These are phyloP conservation scores for Ascocoryne sarcoides DNA, from an alignment of 2,329 filamentous ascomycete genomes.

Conservation along the genomic window DNA sequence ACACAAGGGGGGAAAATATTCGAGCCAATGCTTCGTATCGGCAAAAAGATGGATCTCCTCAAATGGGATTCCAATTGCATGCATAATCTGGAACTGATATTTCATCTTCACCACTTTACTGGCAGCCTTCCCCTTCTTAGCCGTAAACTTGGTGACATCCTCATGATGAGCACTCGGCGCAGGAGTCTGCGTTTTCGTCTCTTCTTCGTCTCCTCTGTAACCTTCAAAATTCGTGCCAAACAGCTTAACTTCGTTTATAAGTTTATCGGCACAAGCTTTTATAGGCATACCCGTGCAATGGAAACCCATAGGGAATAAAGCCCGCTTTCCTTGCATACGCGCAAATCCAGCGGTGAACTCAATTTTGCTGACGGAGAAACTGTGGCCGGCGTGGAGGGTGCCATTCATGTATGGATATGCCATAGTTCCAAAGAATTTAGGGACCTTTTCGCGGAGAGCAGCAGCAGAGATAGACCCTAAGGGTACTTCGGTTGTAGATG, in stretches of 20 bases:
- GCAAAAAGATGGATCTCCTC: slow-evolving; percentile 91
- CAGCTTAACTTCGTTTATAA: slow-evolving; percentile 77
- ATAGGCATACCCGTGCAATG: slow-evolving; percentile 98
- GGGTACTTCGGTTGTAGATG: slow-evolving; percentile 67
- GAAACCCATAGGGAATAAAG: slow-evolving; percentile 86
- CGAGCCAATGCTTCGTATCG: slow-evolving; percentile 84
- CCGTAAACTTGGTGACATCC: slow-evolving; percentile 83
- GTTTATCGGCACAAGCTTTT: slow-evolving; percentile 94
- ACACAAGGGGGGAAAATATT: slow-evolving; percentile 81
- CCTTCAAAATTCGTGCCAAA: slow-evolving; percentile 82
- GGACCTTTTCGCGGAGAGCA: slow-evolving; percentile 69
- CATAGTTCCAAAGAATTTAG: slow-evolving; percentile 85
- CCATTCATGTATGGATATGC: slow-evolving; percentile 81
- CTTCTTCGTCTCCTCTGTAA: slow-evolving; percentile 55
- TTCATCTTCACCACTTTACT: slow-evolving; percentile 89
- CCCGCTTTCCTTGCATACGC: slow-evolving; percentile 81
- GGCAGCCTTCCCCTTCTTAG: slow-evolving; percentile 86
- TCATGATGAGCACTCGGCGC: slow-evolving; percentile 62
- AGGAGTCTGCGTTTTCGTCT: slow-evolving; percentile 40
- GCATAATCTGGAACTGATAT: slow-evolving; percentile 94
- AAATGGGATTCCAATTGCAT: slow-evolving; percentile 76
- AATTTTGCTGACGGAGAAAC: slow-evolving; percentile 84
- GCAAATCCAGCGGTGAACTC: slow-evolving; percentile 85
- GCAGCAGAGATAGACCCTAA: slow-evolving; percentile 63
- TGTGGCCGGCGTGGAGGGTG: slow-evolving; percentile 81